Evolutionary conservation across 257 asterid species (phyloP).

Genomic region (Plantago major): DNA sequence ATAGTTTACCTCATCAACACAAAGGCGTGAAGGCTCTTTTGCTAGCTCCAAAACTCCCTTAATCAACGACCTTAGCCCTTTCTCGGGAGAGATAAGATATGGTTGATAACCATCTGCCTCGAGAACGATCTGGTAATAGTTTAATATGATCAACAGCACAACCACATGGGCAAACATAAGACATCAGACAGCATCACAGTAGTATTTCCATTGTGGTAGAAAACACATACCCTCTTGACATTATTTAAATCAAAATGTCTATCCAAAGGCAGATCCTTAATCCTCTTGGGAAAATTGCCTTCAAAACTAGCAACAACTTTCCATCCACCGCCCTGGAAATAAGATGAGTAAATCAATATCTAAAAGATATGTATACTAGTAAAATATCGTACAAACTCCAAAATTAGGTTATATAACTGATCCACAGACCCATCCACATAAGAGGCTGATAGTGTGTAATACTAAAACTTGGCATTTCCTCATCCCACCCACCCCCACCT

Average conservation of each 20-base stretch:
- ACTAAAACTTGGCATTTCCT: too few relatives aligned
- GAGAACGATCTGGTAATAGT: slow-evolving; percentile 68
- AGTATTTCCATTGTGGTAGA: slow-evolving; percentile 8
- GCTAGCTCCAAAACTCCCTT: slow-evolving; percentile 87
- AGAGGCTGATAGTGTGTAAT: background rate
- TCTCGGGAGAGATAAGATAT: slow-evolving; percentile 97
- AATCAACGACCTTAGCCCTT: slow-evolving; percentile 87
- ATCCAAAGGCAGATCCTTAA: slow-evolving; percentile 93
- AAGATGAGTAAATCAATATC: slow-evolving; percentile 13
- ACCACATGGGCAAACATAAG: slow-evolving; percentile 4
- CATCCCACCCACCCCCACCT: too few relatives aligned
- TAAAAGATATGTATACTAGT: slow-evolving; percentile 9
- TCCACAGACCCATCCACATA: background rate
- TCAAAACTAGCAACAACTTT: slow-evolving; percentile 97
- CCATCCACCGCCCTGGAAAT: slow-evolving; percentile 90
- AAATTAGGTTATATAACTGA: background rate
- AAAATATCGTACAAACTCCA: slow-evolving; percentile 8
- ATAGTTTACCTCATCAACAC: slow-evolving; percentile 97
- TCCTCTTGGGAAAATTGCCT: slow-evolving; percentile 92
- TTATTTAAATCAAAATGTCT: slow-evolving; percentile 83
- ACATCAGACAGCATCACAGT: too few relatives aligned
- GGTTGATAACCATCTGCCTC: slow-evolving; percentile 99
- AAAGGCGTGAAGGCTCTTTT: slow-evolving; percentile 94
- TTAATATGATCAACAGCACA: slow-evolving; percentile 23
- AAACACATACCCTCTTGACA: slow-evolving; percentile 70